Percentiles rank a stretch among this genome's conserved stretches.
Evolutionary conservation across 768 basidiomycete species (phyloP).

Genomic region (Tulasnella sp.): DNA sequence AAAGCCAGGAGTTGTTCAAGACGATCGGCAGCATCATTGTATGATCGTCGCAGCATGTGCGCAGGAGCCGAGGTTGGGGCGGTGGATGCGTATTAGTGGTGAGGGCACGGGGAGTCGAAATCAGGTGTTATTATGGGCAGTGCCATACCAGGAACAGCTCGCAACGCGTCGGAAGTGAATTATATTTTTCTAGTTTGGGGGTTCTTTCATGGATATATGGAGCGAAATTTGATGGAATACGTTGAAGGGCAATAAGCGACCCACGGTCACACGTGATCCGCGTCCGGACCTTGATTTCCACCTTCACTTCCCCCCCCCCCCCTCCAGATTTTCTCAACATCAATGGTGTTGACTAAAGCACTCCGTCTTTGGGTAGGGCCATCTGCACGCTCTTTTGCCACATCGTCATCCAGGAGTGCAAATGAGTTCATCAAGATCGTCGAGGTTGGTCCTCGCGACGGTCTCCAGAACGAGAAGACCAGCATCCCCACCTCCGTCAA

Average conservation of each 20-base stretch:
- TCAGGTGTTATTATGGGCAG: constrained; percentile 1
- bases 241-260: too few relatives aligned
- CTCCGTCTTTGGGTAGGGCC: too few relatives aligned
- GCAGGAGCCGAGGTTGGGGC: constrained; percentile 80
- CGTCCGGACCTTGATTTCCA: too few relatives aligned
- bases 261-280: too few relatives aligned
- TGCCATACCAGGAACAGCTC: neutral
- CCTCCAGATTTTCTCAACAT: too few relatives aligned
- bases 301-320: too few relatives aligned
- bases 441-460: constrained; percentile 86
- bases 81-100: constrained; percentile 75
- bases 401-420: too few relatives aligned
- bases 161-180: neutral
- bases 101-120: constrained; percentile 31
- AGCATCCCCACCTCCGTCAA: constrained; percentile 64
- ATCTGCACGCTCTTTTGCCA: too few relatives aligned
- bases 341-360: too few relatives aligned
- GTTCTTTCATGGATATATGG: too few relatives aligned
- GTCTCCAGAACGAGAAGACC: constrained; percentile 79
- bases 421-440: constrained; percentile 39
- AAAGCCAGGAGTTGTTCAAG: constrained; percentile 13
- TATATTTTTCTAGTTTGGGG: too few relatives aligned
- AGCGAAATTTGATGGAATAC: too few relatives aligned
- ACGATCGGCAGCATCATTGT: constrained; percentile 33
- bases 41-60: constrained; percentile 65